Evolutionary conservation across 1,284 basidiomycete species (phyloP), one percentile per base, ranked within the genome.

Genomic region (Sanghuangporus sanghuang): DNA sequence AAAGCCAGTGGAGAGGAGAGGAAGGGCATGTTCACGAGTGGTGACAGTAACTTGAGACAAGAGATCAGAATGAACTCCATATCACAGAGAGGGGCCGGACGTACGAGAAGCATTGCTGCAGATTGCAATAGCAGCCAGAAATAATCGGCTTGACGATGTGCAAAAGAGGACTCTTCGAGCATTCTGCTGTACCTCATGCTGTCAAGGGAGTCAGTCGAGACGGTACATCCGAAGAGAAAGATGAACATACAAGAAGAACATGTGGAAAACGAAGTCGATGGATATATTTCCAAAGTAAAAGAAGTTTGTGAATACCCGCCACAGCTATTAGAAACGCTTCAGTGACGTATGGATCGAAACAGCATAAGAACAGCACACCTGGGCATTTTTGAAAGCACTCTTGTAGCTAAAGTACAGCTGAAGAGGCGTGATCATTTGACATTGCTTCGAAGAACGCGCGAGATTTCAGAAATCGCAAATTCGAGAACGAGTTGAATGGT

Each of bases 131-230:
- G 82, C 16, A 99, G 80, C 92, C 93, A 97, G 69, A 96, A 89
- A 75, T 96, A 99, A 73, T 97, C 95, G 39, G 96, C 95, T 73
- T 83, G 89, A 46, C 85, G 83, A 67, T 95, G 94, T 36, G 92
- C 89, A 74, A 96, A 99, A 1, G 94, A 94, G 32, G 94, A 95
- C 74, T 98, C 95, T 76, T 99, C 96, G 1, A 99, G 80, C 86
- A 98, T 92, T 57, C 95, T 85, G 62, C 93, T 95, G 73, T 98
- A 99, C 60, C 96, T 83, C 93, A 98, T 96, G 73, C 94, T 95
- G 67, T 59, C 27, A 8, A 16, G 56, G 6, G 36, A 38, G 39
- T 12, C 44, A 46, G 32, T 18, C 14, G 8, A 48, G 40, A 32
- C 1, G 44, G 4, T 62, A 64, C 50, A 50, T 35, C 44, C 23